Evolutionary conservation across 306 rosid species (phyloP).

Genomic region (Notholithocarpus densiflorus): DNA sequence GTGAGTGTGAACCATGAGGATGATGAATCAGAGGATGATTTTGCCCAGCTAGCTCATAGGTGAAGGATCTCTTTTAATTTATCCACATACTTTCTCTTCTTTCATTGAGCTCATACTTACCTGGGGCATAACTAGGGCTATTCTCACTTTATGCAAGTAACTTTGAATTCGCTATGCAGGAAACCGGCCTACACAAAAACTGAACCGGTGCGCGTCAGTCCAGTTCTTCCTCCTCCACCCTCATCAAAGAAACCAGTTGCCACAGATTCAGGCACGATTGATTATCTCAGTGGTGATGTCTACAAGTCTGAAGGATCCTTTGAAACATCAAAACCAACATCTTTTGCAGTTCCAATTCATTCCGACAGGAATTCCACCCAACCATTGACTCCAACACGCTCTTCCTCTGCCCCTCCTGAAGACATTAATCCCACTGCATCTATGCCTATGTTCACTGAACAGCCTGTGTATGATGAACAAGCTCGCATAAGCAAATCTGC

Average conservation of each 20-base stretch:
- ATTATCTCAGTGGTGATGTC: conserved; percentile 87
- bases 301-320: conserved; percentile 56
- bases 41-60: conserved; percentile 85
- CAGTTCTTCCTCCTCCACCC: conserved; percentile 85
- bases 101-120: not conserved
- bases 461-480: conserved; percentile 68
- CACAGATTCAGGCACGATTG: conserved; percentile 55
- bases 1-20: conserved; percentile 79
- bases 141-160: conserved; percentile 6
- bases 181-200: conserved; percentile 50
- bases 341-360: conserved; percentile 37
- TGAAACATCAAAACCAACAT: conserved; percentile 39
- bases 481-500: conserved; percentile 50
- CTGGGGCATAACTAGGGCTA: not conserved
- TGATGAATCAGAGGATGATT: conserved; percentile 82
- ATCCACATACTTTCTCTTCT: not conserved
- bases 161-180: conserved; percentile 32
- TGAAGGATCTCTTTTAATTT: conserved; percentile 25
- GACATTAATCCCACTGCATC: conserved; percentile 33
- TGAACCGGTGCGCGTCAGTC: conserved; percentile 40
- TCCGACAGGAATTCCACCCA: conserved; percentile 42
- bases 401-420: conserved; percentile 43
- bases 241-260: conserved; percentile 61
- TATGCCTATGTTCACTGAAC: conserved; percentile 36
- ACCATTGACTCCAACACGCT: conserved; percentile 23